These are phyloP conservation scores for Rubus idaeus DNA, from an alignment of 306 rosid species.

Conservation along the genomic window DNA sequence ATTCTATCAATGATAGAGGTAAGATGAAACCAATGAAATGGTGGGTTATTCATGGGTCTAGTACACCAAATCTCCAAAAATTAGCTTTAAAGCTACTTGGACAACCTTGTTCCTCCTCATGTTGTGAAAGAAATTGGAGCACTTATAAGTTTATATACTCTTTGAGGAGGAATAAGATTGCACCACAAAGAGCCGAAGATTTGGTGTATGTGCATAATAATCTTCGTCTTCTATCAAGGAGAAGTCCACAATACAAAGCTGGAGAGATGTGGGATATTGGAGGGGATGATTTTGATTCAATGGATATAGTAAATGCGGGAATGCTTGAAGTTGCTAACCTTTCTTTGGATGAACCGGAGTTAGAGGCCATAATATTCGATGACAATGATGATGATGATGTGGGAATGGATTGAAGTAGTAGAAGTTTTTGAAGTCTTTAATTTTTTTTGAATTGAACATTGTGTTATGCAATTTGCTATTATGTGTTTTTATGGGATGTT, in stretches of 20 bases:
- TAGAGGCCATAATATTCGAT: not conserved
- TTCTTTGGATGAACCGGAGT: not conserved
- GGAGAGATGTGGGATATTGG: not conserved
- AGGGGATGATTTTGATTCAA: not conserved
- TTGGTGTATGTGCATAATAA: not conserved
- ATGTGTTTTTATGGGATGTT: too few relatives aligned
- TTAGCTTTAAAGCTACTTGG: slow-evolving; percentile 5
- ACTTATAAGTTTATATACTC: not conserved
- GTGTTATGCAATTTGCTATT: too few relatives aligned
- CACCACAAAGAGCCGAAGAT: not conserved
- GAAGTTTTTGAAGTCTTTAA: too few relatives aligned
- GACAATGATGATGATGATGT: not conserved
- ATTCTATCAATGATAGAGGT: not conserved
- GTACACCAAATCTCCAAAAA: not conserved
- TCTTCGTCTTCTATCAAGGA: not conserved
- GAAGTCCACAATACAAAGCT: not conserved
- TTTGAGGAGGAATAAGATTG: not conserved
- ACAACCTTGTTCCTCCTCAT: not conserved
- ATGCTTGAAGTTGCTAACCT: not conserved
- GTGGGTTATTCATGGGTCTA: slow-evolving; percentile 10
- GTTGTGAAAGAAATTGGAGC: not conserved
- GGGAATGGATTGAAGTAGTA: too few relatives aligned
- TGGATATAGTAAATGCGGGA: not conserved
- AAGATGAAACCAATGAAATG: not conserved
- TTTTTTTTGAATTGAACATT: too few relatives aligned